Conservation (phyloP, 805 yeast genomes). For the Metschnikowia reukaufii region DNA sequence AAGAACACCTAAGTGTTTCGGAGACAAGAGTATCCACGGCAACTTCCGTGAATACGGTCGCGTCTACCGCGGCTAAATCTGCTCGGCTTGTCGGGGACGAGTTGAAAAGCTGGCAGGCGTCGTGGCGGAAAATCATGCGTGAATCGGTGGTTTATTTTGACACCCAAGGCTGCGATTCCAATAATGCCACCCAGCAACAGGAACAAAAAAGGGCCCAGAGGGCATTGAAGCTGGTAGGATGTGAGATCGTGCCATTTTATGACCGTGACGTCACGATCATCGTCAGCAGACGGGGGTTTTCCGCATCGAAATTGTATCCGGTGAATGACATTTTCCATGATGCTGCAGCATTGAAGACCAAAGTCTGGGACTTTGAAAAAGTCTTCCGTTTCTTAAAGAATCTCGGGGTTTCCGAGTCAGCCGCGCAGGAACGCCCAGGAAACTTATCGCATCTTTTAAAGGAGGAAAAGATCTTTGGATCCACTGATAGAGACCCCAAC, state of each 20-base stretch:
- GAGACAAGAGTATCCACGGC: constrained; percentile 8
- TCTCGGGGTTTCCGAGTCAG: constrained; percentile 39
- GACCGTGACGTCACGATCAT: constrained; percentile 71
- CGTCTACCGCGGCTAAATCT: constrained; percentile 14
- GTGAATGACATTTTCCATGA: constrained; percentile 63
- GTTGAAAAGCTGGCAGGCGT: constrained; percentile 58
- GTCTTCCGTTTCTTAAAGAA: constrained; percentile 75
- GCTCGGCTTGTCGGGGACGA: constrained; percentile 46
- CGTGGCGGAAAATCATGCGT: constrained; percentile 63
- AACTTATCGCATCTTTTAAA: constrained; percentile 55
- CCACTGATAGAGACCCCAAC: constrained; percentile 83
- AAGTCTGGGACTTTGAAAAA: constrained; percentile 88
- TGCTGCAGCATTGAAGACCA: constrained; percentile 61
- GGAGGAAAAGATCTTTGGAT: constrained; percentile 84
- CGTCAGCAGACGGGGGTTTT: constrained; percentile 60
- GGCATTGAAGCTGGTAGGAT: constrained; percentile 50
- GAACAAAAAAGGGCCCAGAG: constrained; percentile 45
- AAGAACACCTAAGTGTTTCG: not conserved
- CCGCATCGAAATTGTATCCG: constrained; percentile 41
- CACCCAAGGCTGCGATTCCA: constrained; percentile 42
- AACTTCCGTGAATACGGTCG: constrained; percentile 10
- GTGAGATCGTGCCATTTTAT: constrained; percentile 44
- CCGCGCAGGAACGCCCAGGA: constrained; percentile 20
- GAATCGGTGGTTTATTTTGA: constrained; percentile 64
- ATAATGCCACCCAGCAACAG: constrained; percentile 33